These are phyloP conservation scores for Silene noctiflora DNA, from an alignment of 179 eudicot species.

Conservation along the genomic window DNA sequence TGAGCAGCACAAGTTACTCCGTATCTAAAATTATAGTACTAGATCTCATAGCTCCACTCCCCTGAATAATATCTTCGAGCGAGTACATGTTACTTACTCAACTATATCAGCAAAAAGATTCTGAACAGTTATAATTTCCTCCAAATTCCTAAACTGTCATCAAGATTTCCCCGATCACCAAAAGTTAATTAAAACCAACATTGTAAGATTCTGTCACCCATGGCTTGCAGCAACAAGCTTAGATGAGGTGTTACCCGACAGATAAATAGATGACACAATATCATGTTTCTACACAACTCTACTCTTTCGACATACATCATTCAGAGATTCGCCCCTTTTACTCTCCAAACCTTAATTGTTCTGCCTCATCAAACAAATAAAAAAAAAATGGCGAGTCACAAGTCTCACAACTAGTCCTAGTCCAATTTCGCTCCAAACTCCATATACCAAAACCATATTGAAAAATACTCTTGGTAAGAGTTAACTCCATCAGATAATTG, in stretches of 20 bases:
- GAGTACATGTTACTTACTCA: too few relatives aligned
- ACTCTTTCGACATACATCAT: background rate
- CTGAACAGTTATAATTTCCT: too few relatives aligned
- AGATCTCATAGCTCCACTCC: background rate
- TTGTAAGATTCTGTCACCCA: background rate
- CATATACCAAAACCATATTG: background rate
- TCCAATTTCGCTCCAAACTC: background rate
- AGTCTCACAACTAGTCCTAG: background rate
- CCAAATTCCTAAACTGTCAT: too few relatives aligned
- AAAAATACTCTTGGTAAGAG: background rate
- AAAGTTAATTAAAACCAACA: too few relatives aligned
- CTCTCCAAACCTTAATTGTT: background rate
- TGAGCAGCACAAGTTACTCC: background rate
- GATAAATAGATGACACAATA: background rate
- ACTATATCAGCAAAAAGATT: too few relatives aligned
- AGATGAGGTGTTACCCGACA: background rate
- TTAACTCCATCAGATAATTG: too few relatives aligned
- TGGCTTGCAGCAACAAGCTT: background rate
- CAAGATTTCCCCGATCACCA: background rate
- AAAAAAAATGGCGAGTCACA: background rate
- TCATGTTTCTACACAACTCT: background rate
- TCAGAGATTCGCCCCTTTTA: too few relatives aligned
- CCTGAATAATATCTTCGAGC: background rate
- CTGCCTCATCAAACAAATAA: background rate
- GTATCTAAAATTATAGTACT: background rate